Base-by-base conservation (phyloP, 306 rosid species). In the Cucurbita argyrosperma region DNA sequence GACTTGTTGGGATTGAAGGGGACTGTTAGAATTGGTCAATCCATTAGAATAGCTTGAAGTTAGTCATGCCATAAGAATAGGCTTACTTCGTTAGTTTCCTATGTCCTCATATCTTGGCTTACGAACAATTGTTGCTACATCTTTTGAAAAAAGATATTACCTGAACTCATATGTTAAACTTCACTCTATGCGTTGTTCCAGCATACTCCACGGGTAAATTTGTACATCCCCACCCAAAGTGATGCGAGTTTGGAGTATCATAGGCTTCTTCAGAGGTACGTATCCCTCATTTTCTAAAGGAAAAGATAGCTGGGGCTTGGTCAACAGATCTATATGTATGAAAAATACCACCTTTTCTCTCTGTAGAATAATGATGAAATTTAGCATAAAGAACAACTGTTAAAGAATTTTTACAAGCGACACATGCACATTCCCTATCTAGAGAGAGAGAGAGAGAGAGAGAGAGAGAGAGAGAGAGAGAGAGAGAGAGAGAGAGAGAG, bases 201-300 rank as follows among this genome's bases (percentile, higher is more conserved):
- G 97, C 96, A 90, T 65, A 82, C 91, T 43, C 97, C 98, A 76
- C 84, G 98, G 63, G 86, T 90, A 80, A 93, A 90, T 79, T 77
- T 96, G 46, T 89, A 78, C 86, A 79, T 93, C 75, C 97, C 96
- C 66, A 87, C 80, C 78, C 18, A 80, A 47, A 88, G 74, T 77
- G 89, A 89, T 77, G 97, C 96, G 30, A 87, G 90, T 79, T 81
- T 86, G 85, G 98, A 93, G 79, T 88, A 90, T 80, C 90, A 87
- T 58, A 91, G 96, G 63, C 96, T 90, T 77, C 84, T 83, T 72
- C 88, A 93, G 79, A 90, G 98, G 97, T 87, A 80, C 0, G 46
- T 77, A 46, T 52, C 77, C 50, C 21, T 39, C 52, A 53, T n/a
- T 53, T n/a, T 54, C 38, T 15, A 37, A 52, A 72, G 35, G 5